Base-by-base conservation (phyloP, 352 stramenopile genomes). In the Phytopythium boreale region DNA sequence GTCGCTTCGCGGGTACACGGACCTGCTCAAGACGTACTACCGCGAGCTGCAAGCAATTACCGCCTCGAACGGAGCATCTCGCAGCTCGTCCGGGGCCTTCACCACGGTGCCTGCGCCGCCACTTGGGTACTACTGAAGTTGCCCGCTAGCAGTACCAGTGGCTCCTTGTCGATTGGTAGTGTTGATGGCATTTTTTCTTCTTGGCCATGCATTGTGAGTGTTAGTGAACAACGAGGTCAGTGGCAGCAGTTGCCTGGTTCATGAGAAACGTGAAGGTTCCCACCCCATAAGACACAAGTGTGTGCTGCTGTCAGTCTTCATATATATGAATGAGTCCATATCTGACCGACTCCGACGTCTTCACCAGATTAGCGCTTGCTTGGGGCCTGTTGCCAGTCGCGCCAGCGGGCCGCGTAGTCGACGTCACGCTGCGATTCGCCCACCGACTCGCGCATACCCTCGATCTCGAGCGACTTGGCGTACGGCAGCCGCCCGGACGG, bases 391-490 rank as follows among this genome's bases (percentile, higher is more conserved):
- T 62, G 36, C 56, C 56, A 62, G 19, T 59, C 27, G 22, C 71
- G 68, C 66, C 62, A 79, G 10, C 66, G 59, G 59, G 79, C 74
- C 11, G 77, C 77, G 64, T 84, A 84, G 53, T 79, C 71, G 11
- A 82, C 67, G 20, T 66, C 68, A 2, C 73, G 66, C 4, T 76
- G 60, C 20, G 73, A 70, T 43, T 80, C 75, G 50, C 69, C 67
- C 39, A 79, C 87, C 10, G 86, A 94, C 62, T 94, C 86, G 4
- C 86, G 84, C 12, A 94, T 36, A 0, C 86, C 86, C 71, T 94
- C 86, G 49, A 94, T 90, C 63, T 94, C 86, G 26, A 94, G 75
- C 15, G 71, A 88, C 39, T 88, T 82, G 10, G 86, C 86, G 53
- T 94, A 94, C n/a, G 84, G 86, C 59, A 94, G 64, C 2, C 86